Conservation (phyloP, 2,329 filamentous ascomycete species). For the Monilinia fructigena region DNA sequence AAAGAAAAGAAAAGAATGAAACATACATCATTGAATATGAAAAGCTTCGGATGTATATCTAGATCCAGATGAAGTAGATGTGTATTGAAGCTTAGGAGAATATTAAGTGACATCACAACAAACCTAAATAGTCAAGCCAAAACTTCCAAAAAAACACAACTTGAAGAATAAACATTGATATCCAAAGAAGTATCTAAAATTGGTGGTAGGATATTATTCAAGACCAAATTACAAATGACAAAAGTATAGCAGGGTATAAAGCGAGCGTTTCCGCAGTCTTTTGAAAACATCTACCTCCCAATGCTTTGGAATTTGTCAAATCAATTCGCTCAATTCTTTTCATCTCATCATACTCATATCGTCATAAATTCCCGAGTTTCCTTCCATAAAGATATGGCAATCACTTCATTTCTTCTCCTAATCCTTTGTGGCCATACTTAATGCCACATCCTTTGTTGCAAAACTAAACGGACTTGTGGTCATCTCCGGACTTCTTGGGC, state of each 20-base stretch:
- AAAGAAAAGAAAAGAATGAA: not conserved
- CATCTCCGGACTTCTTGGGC: slow-evolving; percentile 82
- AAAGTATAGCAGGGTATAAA: slow-evolving; percentile 18
- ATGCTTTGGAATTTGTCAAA: slow-evolving; percentile 1
- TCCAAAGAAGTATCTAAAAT: slow-evolving; percentile 19
- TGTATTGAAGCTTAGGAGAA: not conserved
- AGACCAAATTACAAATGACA: not conserved
- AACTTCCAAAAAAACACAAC: not conserved
- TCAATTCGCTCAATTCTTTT: slow-evolving; percentile 7
- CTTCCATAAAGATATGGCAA: not conserved
- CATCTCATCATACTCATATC: slow-evolving; percentile 13
- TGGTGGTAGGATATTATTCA: not conserved
- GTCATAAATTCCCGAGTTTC: not conserved
- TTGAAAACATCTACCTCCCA: slow-evolving; percentile 13
- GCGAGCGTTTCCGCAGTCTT: slow-evolving; percentile 9
- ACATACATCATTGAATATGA: not conserved
- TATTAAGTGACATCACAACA: not conserved
- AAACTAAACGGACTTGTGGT: slow-evolving; percentile 76
- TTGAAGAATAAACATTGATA: not conserved
- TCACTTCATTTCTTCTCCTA: not conserved
- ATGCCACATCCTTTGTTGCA: slow-evolving; percentile 36
- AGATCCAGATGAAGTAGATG: not conserved
- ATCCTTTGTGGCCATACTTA: slow-evolving; percentile 31
- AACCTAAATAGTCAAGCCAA: not conserved
- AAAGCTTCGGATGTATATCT: not conserved